phyloP scores from a whole-genome alignment of 2,329 filamentous ascomycete genomes.

The Aspergillus ibericus region DNA sequence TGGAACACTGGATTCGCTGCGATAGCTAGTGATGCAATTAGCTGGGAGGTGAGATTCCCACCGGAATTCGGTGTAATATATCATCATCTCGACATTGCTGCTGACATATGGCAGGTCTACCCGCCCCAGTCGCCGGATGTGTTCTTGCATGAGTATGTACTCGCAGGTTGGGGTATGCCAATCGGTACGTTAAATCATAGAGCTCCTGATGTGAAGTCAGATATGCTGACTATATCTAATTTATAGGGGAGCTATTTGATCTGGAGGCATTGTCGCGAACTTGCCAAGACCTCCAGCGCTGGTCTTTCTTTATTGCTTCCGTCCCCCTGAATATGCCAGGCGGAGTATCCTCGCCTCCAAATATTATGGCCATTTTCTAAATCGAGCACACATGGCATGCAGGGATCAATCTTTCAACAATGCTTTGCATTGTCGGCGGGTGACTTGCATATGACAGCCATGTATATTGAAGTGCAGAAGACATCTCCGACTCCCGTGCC shows the following conservation, averaged over 20 bases:
- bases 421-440: neutral
- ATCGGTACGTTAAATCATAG: constrained; percentile 38
- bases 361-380: constrained; percentile 48
- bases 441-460: neutral
- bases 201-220: neutral
- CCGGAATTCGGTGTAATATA: neutral
- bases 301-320: constrained; percentile 53
- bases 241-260: constrained; percentile 48
- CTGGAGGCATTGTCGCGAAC: constrained; percentile 43
- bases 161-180: constrained; percentile 54
- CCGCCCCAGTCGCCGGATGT: constrained; percentile 39
- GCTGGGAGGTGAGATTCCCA: constrained; percentile 50
- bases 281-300: constrained; percentile 42
- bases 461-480: neutral
- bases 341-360: constrained; percentile 48
- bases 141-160: constrained; percentile 50
- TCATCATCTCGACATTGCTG: neutral
- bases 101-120: constrained; percentile 39
- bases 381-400: neutral
- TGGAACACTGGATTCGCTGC: constrained; percentile 60
- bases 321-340: constrained; percentile 52
- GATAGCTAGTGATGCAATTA: constrained; percentile 58
- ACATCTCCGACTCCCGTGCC: neutral
- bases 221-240: neutral
- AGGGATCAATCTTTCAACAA: neutral